These are phyloP conservation scores for Barnettozyma sp. DNA, from an alignment of 805 yeast species.

Conservation along the genomic window DNA sequence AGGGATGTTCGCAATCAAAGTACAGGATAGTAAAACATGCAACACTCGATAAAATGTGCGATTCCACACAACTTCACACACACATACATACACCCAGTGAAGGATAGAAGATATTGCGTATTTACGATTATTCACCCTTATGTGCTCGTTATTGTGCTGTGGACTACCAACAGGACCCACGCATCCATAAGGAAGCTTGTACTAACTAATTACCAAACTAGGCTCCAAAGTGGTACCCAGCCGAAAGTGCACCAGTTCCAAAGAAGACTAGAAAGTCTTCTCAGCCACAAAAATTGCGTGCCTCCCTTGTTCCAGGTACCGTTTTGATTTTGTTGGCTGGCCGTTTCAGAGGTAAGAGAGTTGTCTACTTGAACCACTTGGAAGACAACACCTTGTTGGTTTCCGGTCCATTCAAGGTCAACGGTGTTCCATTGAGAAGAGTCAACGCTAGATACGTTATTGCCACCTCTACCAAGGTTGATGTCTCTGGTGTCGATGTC, in stretches of 20 bases:
- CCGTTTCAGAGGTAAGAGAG: slow-evolving; percentile 99
- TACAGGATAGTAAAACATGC: too few species aligned
- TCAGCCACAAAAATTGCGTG: slow-evolving; percentile 92
- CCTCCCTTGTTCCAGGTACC: slow-evolving; percentile 96
- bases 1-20: too few species aligned
- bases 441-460: slow-evolving; percentile 98
- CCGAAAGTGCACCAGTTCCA: slow-evolving; percentile 83
- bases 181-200: background rate
- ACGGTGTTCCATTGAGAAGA: slow-evolving; percentile 99
- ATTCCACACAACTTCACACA: too few species aligned
- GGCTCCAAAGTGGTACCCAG: slow-evolving; percentile 93
- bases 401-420: slow-evolving; percentile 98
- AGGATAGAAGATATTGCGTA: too few species aligned
- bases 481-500: slow-evolving; percentile 73
- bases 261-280: slow-evolving; percentile 85
- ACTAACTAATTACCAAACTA: slow-evolving; percentile 16
- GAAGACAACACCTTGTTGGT: slow-evolving; percentile 97
- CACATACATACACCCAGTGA: too few species aligned
- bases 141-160: too few species aligned
- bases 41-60: too few species aligned
- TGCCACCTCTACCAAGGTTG: slow-evolving; percentile 93
- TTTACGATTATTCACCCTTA: too few species aligned
- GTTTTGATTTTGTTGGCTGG: slow-evolving; percentile 97
- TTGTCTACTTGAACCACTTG: slow-evolving; percentile 91
- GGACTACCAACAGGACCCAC: background rate